Base-by-base conservation (phyloP, 2,329 filamentous ascomycete genomes). In the Botrytis squamosa region DNA sequence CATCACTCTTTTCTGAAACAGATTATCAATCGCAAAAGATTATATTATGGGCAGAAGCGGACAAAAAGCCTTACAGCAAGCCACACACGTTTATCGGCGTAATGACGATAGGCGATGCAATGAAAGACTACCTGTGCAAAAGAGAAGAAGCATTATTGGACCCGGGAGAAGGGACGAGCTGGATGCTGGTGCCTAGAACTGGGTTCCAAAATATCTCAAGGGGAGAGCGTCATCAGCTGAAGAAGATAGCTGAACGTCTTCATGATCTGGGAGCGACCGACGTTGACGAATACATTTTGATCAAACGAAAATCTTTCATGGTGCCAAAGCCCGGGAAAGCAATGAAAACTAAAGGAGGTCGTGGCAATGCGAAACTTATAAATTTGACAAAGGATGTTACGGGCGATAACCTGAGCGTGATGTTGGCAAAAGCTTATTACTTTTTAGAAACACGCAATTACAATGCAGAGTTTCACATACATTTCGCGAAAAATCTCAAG, bases 251-350 rank as follows among this genome's bases (percentile, higher is more conserved):
- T 55, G 8, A 55, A 46, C 33, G 36, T 29, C 29, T 67, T 25
- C 14, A 10, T 40, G 46, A 42, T 10, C 10, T 29, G 55, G 49
- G n/a, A 10, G 38, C 36, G 29, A 14, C n/a, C 33, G 14, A 69
- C 3, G 3, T 57, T 18, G 36, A 29, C 38, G 66, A 69, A 29
- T 69, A 69, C 18, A 7, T 69, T 59, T n/a, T 69, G 20, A 38
- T 69, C 66, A 69, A 59, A 57, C 49, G 66, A 9, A 69, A 69
- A 44, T 44, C 66, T 18, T 69, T 38, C 36, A 69, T 69, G 66
- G 49, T 69, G 3, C 66, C 66, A 25, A 69, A 69, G 40, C 66
- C 66, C 14, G n/a, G n/a, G 20, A 20, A 33, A 20, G 9, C 4
- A 33, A 14, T 69, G 1, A 22, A 14, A 33, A 3, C n/a, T 7